phyloP scores from a whole-genome alignment of 352 stramenopile genomes.

The Globisporangium polare region DNA sequence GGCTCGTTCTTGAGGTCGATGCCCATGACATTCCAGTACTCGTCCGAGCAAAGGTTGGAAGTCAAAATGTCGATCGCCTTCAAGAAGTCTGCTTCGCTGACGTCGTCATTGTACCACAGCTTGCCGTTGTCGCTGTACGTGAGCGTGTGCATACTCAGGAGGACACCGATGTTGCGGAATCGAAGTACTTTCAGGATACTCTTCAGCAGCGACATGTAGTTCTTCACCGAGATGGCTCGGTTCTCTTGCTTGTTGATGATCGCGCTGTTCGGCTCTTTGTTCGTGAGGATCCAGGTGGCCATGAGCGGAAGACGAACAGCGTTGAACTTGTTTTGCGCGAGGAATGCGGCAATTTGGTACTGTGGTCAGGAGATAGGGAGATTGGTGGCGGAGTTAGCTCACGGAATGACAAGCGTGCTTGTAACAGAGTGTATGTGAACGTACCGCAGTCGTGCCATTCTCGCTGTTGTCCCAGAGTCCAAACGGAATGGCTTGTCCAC shows the following conservation, averaged over 20 bases:
- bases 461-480: slow-evolving; percentile 70
- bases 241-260: slow-evolving; percentile 59
- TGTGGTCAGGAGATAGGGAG: background rate
- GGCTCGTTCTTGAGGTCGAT: slow-evolving; percentile 43
- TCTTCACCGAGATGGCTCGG: slow-evolving; percentile 47
- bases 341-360: slow-evolving; percentile 67
- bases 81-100: slow-evolving; percentile 25
- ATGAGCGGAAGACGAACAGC: slow-evolving; percentile 66
- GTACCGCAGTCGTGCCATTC: slow-evolving; percentile 64
- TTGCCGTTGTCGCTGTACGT: slow-evolving; percentile 34
- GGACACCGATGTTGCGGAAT: slow-evolving; percentile 54
- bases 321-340: slow-evolving; percentile 76
- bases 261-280: slow-evolving; percentile 36
- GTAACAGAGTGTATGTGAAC: no score
- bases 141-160: slow-evolving; percentile 65
- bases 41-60: slow-evolving; percentile 20
- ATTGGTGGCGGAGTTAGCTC: background rate
- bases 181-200: slow-evolving; percentile 48
- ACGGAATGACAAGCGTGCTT: no score
- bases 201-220: slow-evolving; percentile 47
- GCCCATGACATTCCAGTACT: slow-evolving; percentile 42
- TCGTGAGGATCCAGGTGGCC: slow-evolving; percentile 52
- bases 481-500: slow-evolving; percentile 55
- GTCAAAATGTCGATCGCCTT: slow-evolving; percentile 31
- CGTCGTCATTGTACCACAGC: slow-evolving; percentile 41